Evolutionary conservation across 1,284 basidiomycete species (phyloP).

Genomic region (Tilletia caries): DNA sequence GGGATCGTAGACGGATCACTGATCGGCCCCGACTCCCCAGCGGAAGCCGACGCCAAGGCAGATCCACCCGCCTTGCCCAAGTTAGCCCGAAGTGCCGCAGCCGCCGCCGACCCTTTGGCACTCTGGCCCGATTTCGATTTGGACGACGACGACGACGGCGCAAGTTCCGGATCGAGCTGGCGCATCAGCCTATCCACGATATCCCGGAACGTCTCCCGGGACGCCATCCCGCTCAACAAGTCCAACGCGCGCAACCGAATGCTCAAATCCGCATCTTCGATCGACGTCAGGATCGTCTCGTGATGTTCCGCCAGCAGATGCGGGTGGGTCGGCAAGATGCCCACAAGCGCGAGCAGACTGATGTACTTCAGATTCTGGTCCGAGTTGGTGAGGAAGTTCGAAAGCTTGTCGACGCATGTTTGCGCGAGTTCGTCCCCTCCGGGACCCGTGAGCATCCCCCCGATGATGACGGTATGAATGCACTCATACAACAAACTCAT

Average conservation of each 20-base stretch:
- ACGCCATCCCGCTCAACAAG: constrained; percentile 84
- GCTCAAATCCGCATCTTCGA: constrained; percentile 89
- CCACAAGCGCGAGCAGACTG: constrained; percentile 85
- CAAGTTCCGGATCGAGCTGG: constrained; percentile 69
- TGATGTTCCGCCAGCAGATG: constrained; percentile 88
- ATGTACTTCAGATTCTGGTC: constrained; percentile 97
- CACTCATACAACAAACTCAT: constrained; percentile 97
- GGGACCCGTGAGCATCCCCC: constrained; percentile 72
- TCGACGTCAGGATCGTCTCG: constrained; percentile 80
- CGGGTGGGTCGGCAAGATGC: constrained; percentile 89
- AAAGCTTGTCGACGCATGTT: constrained; percentile 88
- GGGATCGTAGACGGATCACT: constrained; percentile 59
- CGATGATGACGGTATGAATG: constrained; percentile 94
- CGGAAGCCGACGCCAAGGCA: constrained; percentile 33
- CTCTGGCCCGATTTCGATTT: not conserved
- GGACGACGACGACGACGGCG: no score
- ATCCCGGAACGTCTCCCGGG: constrained; percentile 74
- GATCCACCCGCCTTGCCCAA: constrained; percentile 57
- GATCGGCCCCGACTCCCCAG: constrained; percentile 30
- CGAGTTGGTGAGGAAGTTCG: constrained; percentile 81
- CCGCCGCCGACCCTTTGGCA: constrained; percentile 55
- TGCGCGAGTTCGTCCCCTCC: constrained; percentile 68
- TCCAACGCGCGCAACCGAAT: constrained; percentile 94
- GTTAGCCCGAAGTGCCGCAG: constrained; percentile 43
- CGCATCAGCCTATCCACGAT: constrained; percentile 82